Conservation (phyloP, 1,284 basidiomycete genomes). For the Caloboletus inedulis region DNA sequence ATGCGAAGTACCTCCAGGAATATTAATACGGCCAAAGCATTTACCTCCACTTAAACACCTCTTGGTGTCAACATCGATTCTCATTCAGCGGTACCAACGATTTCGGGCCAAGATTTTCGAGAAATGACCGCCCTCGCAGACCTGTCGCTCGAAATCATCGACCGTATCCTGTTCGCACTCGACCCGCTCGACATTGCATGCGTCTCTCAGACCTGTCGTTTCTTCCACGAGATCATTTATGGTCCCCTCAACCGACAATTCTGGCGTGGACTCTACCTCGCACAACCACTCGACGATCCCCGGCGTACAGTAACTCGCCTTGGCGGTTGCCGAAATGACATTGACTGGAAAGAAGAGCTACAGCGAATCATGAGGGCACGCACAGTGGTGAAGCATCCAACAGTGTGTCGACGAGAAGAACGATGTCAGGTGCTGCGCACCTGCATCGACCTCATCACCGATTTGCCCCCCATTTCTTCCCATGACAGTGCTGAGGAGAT, state of each 20-base stretch:
- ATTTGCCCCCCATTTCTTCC: conserved; percentile 37
- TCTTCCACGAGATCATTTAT: conserved; percentile 47
- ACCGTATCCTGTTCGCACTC: conserved; percentile 48
- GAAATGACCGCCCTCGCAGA: conserved; percentile 27
- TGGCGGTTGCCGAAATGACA: conserved; percentile 34
- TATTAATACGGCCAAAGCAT: conserved; percentile 5
- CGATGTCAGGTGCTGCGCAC: conserved; percentile 42
- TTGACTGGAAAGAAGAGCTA: conserved; percentile 55
- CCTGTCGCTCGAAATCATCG: conserved; percentile 55
- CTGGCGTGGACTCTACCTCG: conserved; percentile 62
- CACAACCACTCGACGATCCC: conserved; percentile 58
- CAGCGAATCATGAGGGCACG: conserved; percentile 51
- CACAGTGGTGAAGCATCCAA: conserved; percentile 38
- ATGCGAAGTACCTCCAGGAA: not conserved
- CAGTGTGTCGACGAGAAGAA: conserved; percentile 41
- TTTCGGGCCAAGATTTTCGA: not conserved
- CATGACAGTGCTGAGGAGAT: conserved; percentile 29
- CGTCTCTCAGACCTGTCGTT: conserved; percentile 47
- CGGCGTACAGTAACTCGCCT: conserved; percentile 42
- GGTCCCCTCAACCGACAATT: conserved; percentile 43
- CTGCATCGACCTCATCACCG: conserved; percentile 45
- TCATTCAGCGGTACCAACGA: not conserved
- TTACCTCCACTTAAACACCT: not conserved
- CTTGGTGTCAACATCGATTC: not conserved
- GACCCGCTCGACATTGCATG: conserved; percentile 56